These are phyloP conservation scores for Candida andamanensis DNA, from an alignment of 805 yeast species.

Conservation along the genomic window DNA sequence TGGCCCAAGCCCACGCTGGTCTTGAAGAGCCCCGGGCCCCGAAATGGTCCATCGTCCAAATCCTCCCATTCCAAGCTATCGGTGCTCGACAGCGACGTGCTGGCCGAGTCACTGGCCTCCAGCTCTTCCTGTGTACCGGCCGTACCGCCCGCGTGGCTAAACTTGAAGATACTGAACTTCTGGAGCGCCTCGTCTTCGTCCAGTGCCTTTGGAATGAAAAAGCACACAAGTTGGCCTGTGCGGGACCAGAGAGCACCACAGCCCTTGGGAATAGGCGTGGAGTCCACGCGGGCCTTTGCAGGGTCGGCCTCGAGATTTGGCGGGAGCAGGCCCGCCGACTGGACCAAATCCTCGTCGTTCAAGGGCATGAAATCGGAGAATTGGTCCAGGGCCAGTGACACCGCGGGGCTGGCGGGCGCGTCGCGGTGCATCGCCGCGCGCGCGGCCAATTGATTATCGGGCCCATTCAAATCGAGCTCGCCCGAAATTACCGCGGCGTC, in stretches of 20 bases:
- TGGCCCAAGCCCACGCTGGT: slow-evolving; percentile 38
- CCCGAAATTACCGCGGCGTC: slow-evolving; percentile 8
- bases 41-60: slow-evolving; percentile 44
- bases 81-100: slow-evolving; percentile 31
- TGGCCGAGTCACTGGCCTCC: slow-evolving; percentile 15
- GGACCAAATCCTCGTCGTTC: slow-evolving; percentile 29
- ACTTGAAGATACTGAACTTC: slow-evolving; percentile 41
- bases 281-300: slow-evolving; percentile 34
- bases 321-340: slow-evolving; percentile 17
- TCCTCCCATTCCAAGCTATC: slow-evolving; percentile 71
- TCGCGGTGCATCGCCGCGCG: too few species aligned
- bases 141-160: slow-evolving; percentile 29
- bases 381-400: too few species aligned
- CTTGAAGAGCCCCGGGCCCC: slow-evolving; percentile 48
- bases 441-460: slow-evolving; percentile 25
- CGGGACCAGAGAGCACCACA: slow-evolving; percentile 90
- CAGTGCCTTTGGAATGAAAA: slow-evolving; percentile 56
- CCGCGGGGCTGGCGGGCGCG: too few species aligned
- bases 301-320: too few species aligned
- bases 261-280: slow-evolving; percentile 88
- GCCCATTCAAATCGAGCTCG: slow-evolving; percentile 20
- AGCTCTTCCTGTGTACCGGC: slow-evolving; percentile 17
- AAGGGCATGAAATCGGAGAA: slow-evolving; percentile 37
- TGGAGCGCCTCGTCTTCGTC: slow-evolving; percentile 37
- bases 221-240: slow-evolving; percentile 75